Evolutionary conservation across 345 rosid species (phyloP), one percentile per base, ranked within the genome.

Genomic region (Brassica carinata): DNA sequence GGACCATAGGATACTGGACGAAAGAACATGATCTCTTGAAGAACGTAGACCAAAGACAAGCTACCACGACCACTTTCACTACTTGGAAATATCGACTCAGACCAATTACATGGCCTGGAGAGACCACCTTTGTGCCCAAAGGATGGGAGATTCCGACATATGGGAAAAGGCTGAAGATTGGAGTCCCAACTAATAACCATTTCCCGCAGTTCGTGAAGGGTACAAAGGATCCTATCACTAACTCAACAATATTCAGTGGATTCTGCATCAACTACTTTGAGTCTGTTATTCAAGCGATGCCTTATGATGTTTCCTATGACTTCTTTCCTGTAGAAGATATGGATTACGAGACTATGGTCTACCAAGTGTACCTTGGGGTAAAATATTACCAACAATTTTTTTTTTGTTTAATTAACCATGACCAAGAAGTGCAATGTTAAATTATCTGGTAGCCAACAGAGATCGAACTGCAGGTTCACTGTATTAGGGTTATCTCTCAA

Each of bases 1-100:
- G 80, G 73, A 15, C 17, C 34, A 6, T 85, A 5, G 92, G 92
- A 72, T 87, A 76, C 45, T 89, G 92, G 92, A 74, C 70, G 45
- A 72, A 72, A 3, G 14, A 77, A 38, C 4, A 57, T 3, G 87
- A 86, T 34, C 80, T 88, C 9, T 5, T 61, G 51, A 81, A 40
- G 58, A 31, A 55, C 2, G 5, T 69, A 0, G 69, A 61, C 34
- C 9, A 83, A 68, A 70, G n/a, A 10, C 73, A 71, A 11, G 8
- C 11, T 2, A 73, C 15, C 8, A 72, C 17, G 13, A 36, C 62
- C 33, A 19, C 26, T n/a, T 63, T 77, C 59, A 77, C 86, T 17
- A 53, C 83, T 62, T 45, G 80, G 1, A 73, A 74, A 53, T 63
- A 71, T 27, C 66, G 18, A 15, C 77, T 85, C 0, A 63, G 58